Evolutionary conservation across 345 rosid genomes (phyloP), one percentile per base, ranked within the genome.

Genomic region (Geranium brycei): DNA sequence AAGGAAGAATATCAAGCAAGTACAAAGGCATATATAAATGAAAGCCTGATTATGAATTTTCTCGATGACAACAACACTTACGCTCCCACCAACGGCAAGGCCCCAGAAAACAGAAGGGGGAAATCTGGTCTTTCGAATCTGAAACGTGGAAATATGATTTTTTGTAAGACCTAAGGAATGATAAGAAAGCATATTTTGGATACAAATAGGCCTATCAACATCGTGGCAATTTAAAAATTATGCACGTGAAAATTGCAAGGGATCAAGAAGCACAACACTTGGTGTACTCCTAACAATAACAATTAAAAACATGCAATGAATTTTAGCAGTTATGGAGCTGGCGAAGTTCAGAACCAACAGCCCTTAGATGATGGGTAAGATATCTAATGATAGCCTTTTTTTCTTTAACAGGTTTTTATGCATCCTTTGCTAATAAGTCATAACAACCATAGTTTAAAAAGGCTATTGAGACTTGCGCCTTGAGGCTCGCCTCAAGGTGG

Each of bases 41-140:
- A 66, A 17, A 17, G 51, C 61, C 62, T 18, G n/a, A 31, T 35
- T 30, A 10, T 7, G 1, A 28, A 17, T 47, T 62, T 30, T 31
- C 65, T 59, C 61, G 12, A 28, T 3, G 30, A 2, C 12, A 15
- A 65, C 35, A 71, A 60, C 40, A 84, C 97, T 72, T 84, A 88
- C 95, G 77, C 73, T 82, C 97, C 97, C 40, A 65, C 83, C 61
- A 90, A 76, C 57, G 75, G 84, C 62, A 88, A 77, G 13, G 88
- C 91, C 73, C 91, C 97, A 40, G 97, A 87, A 61, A 93, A 76
- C 2, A 82, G 11, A 31, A 77, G 85, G 63, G 99, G 86, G 68
- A 93, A 88, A 68, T 90, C 99, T 19, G 87, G 82, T 64, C 97
- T 83, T 71, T 87, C 86, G 76, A 88, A 90, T 71, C 99, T 93